Base-by-base conservation (phyloP, 2,329 filamentous ascomycete genomes). In the Cladophialophora exuberans region DNA sequence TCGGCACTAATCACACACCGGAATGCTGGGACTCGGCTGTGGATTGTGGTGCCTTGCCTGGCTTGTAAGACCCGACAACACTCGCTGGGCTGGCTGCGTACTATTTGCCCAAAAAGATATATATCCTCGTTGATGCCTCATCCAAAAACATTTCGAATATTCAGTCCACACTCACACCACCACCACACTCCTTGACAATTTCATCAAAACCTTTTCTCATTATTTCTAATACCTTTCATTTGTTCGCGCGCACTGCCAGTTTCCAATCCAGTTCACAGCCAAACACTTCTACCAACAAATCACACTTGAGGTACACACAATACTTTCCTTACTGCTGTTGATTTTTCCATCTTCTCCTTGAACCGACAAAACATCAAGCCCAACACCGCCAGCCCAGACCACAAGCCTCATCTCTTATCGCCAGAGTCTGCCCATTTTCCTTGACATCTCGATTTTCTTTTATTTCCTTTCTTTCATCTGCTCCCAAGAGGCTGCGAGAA, bases 241-340 rank as follows among this genome's bases (percentile, higher is more conserved):
- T 49, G 51, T 54, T 36, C 53, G 46, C 47, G 43, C 39, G 49
- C 43, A 30, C 44, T 43, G 38, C 30, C 42, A 45, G 23, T 45
- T 52, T 38, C 52, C 43, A 44, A 35, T 38, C 26, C 45, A 36
- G 26, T 39, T 35, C 31, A 28, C 31, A 26, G 20, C 44, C 22
- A 36, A 26, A 4, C 30, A 42, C 6, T 13, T n/a, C 39, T 22
- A 25, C 20, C 39, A 25, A 42, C 39, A 26, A 42, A 26, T 15
- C 49, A 52, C 36, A 45, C 35, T 52, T 52, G 41, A 56, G 54
- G 54, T 56, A 56, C 46, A 49, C 28, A 41, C 36, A 22, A 41
- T 49, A 49, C 22, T 49, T 56, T 59, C 52, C 52, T 59, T 59
- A 59, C 35, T 52, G 55, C 52, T 52, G 30, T 47, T 38, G 11